Evolutionary conservation across 2,329 filamentous ascomycete species (phyloP), one percentile per base, ranked within the genome.

Genomic region (Xylariaceae sp.): DNA sequence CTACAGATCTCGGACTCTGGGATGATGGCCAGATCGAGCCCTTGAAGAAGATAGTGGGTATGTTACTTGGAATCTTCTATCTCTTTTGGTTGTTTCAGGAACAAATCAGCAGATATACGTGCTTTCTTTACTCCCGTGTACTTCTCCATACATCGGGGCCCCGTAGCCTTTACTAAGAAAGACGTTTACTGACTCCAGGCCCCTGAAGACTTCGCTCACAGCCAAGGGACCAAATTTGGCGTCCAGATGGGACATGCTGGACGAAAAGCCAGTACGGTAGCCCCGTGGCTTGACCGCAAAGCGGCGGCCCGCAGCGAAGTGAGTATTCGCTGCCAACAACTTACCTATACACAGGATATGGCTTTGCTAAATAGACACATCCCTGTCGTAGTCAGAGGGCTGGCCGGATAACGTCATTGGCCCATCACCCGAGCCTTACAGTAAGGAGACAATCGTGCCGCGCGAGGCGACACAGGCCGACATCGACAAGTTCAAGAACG

Each of bases 21-120:
- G 61, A 67, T n/a, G 70, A 73, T 50, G 61, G 54, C 2, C 71
- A 74, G 16, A 70, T 72, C 27, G 65, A 62, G 29, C 59, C 63
- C 9, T 33, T 73, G 43, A 63, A 62, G 48, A 52, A 65, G 6
- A 61, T 70, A n/a, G 59, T 66, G 24, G 27, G 27, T 30, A 30
- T 13, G 27, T 30, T n/a, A n/a, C n/a, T n/a, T n/a, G n/a, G n/a
- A n/a, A n/a, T n/a, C n/a, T n/a, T n/a, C n/a, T n/a, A n/a, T n/a
- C n/a, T n/a, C n/a, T n/a, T n/a, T n/a, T n/a, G n/a, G n/a, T n/a
- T n/a, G n/a, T n/a, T n/a, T n/a, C n/a, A n/a, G n/a, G n/a, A n/a
- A n/a, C n/a, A n/a, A n/a, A n/a, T n/a, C n/a, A n/a, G n/a, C n/a
- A n/a, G n/a, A n/a, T n/a, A n/a, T n/a, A n/a, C n/a, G n/a, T n/a